Conservation (phyloP, 2,329 filamentous ascomycete species). For the Emergomyces orientalis region DNA sequence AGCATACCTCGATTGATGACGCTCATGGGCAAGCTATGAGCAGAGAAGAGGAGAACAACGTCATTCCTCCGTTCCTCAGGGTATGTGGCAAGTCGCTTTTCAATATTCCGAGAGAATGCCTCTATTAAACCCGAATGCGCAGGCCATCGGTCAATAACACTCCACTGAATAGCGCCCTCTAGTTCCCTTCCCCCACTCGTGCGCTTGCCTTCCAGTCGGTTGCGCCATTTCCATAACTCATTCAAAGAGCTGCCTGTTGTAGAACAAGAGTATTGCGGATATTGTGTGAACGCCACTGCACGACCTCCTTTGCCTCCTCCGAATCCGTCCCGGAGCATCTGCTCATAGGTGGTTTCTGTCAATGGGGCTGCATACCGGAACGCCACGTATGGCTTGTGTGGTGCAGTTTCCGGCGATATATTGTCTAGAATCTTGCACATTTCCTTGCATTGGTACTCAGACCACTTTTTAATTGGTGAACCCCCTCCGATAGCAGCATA, state of each 20-base stretch:
- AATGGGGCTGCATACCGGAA: conserved; percentile 91
- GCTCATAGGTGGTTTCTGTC: conserved; percentile 86
- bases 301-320: conserved; percentile 81
- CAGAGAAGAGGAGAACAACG: conserved; percentile 85
- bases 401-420: conserved; percentile 83
- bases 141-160: conserved; percentile 96
- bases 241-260: conserved; percentile 95
- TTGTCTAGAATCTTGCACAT: conserved; percentile 97
- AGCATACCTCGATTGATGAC: conserved; percentile 78
- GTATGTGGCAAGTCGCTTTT: conserved; percentile 73
- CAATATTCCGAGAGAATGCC: conserved; percentile 86
- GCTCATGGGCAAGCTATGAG: conserved; percentile 92
- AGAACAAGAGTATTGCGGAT: conserved; percentile 96
- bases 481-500: conserved; percentile 92
- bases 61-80: conserved; percentile 68
- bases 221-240: conserved; percentile 95
- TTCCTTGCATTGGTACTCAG: conserved; percentile 82
- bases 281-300: conserved; percentile 95
- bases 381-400: conserved; percentile 94
- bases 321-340: conserved; percentile 78
- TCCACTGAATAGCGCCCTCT: conserved; percentile 78
- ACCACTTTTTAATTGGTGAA: conserved; percentile 98
- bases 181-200: conserved; percentile 43
- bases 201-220: conserved; percentile 68
- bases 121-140: conserved; percentile 83